These are phyloP conservation scores for Macrophomina pseudophaseolina DNA, from an alignment of 2,329 filamentous ascomycete genomes.

Conservation along the genomic window DNA sequence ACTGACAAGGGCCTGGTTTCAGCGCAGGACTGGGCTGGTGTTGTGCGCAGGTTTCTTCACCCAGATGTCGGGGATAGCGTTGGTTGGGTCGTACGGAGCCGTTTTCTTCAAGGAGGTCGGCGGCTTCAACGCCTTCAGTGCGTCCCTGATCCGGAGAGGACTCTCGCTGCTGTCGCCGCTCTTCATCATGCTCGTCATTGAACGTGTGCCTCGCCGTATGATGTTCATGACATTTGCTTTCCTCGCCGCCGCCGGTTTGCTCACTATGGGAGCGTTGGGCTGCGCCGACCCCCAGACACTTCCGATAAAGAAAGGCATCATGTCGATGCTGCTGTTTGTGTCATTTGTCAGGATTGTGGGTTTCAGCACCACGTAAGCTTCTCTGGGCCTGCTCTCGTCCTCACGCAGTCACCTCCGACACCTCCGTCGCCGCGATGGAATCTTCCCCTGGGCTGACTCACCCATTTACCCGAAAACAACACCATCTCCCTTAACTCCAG, in stretches of 20 bases:
- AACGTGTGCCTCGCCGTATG: background rate
- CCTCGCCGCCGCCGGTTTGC: background rate
- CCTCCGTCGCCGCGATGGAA: no score
- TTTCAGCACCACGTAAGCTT: background rate
- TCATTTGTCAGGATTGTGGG: background rate
- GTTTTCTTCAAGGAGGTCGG: constrained; percentile 31
- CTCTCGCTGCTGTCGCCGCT: background rate
- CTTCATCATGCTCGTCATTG: constrained; percentile 1
- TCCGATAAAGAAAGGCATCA: background rate
- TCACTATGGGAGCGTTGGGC: background rate
- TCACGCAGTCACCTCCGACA: no score
- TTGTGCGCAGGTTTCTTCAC: constrained; percentile 30
- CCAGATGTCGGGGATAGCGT: constrained; percentile 30
- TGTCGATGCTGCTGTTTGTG: background rate
- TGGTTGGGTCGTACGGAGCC: constrained; percentile 31
- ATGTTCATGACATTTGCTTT: background rate
- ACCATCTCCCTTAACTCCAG: no score
- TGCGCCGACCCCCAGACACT: background rate
- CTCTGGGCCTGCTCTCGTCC: no score
- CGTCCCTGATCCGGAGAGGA: constrained; percentile 18
- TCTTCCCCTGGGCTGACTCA: no score
- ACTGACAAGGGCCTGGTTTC: background rate
- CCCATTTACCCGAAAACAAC: no score
- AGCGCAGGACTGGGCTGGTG: constrained; percentile 27
- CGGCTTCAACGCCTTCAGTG: constrained; percentile 29